Evolutionary conservation across 2,329 filamentous ascomycete genomes (phyloP), one percentile per base, ranked within the genome.

Genomic region (Paradendryphiella salina): DNA sequence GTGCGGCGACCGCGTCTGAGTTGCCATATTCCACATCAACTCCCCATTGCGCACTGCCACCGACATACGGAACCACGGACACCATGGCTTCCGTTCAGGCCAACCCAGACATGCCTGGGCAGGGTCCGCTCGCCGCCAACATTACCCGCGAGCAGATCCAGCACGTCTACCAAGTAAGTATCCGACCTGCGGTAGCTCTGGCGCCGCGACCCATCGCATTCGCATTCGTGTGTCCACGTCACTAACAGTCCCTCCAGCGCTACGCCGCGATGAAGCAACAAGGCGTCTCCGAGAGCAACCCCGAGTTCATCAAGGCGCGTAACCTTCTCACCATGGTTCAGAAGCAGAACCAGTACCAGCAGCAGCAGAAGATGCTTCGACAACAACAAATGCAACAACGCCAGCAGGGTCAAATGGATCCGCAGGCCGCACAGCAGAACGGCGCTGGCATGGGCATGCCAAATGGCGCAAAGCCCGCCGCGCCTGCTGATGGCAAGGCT

Each of bases 191-290:
- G 13, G n/a, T 37, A 32, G 15, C 26, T 29, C 31, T 41, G 44
- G 52, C 42, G 42, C 50, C 34, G 33, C 17, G 5, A 31, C 17
- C 42, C 13, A 46, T 54, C 54, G 39, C 46, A 35, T 50, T 23
- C 45, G 26, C 39, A 35, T 50, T 23, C 45, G 23, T 37, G 40
- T 33, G 4, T 9, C 21, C 21, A 40, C 8, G 21, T 37, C 2
- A 55, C 76, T 82, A 67, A 80, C 73, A 52, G 38, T 40, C 46
- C 31, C 38, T 41, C 66, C n/a, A 96, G 92, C 91, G 90, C 82
- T 94, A 89, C 60, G 87, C 89, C 69, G 85, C 89, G 72, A 91
- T 97, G 88, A 94, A 93, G 75, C 83, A 89, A 48, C 82, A 87
- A 65, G 92, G 92, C 61, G 87, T 95, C 18, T 84, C 89, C 33